A percentile compares a stretch with the other conserved stretches of the same genome.
Evolutionary conservation across 2,329 filamentous ascomycete genomes (phyloP).

Genomic region (Cercospora sesami): DNA sequence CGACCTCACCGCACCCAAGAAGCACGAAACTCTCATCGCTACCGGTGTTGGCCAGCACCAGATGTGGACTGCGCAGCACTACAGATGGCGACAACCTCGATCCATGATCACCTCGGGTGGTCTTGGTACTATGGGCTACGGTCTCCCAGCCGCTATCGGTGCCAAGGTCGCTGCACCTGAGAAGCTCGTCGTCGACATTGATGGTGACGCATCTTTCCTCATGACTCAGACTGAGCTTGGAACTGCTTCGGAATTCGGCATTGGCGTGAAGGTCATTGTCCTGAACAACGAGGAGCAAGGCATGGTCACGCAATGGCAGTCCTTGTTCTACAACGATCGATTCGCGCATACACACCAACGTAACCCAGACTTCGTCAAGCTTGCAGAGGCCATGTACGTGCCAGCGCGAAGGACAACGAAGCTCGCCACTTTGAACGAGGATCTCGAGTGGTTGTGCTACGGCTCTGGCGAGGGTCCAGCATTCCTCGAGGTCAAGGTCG

Average conservation of each 20-base stretch:
- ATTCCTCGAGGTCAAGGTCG: constrained; percentile 85
- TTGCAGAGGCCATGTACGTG: constrained; percentile 87
- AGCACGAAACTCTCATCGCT: constrained; percentile 81
- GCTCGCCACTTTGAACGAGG: constrained; percentile 73
- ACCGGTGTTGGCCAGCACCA: constrained; percentile 98
- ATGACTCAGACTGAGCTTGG: constrained; percentile 97
- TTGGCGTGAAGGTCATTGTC: constrained; percentile 91
- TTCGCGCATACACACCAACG: constrained; percentile 90
- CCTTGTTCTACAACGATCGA: constrained; percentile 92
- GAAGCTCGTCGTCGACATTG: constrained; percentile 88
- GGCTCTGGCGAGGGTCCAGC: constrained; percentile 76
- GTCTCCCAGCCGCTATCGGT: constrained; percentile 90
- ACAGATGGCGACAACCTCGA: constrained; percentile 86
- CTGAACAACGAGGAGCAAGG: constrained; percentile 98
- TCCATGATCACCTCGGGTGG: constrained; percentile 97
- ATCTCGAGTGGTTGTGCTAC: constrained; percentile 84
- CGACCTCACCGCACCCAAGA: constrained; percentile 74
- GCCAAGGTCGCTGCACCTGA: constrained; percentile 84
- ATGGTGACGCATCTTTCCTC: constrained; percentile 97
- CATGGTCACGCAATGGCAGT: constrained; percentile 99
- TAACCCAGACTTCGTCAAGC: constrained; percentile 95
- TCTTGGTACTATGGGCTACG: constrained; percentile 93
- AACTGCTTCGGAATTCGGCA: constrained; percentile 92
- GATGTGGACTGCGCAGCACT: constrained; percentile 98
- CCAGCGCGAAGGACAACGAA: constrained; percentile 70